Base-by-base conservation (phyloP, 495 filamentous ascomycete species). In the Penicillium samsonianum region DNA sequence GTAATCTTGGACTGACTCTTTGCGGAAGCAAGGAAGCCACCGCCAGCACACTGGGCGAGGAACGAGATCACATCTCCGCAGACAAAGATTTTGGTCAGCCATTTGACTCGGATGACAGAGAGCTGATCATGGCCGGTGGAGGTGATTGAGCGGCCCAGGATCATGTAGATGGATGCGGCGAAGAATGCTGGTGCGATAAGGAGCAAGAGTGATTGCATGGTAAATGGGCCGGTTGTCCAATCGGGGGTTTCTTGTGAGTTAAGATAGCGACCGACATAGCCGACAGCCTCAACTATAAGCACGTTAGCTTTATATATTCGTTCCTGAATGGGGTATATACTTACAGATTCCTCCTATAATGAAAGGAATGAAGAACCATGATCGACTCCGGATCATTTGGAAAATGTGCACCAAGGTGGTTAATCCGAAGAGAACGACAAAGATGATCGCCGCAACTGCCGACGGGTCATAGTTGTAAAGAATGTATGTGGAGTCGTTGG, bases 141-240 rank as follows among this genome's bases (percentile, higher is more conserved):
- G 8, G 55, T 58, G 37, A 82, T 78, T 11, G 82, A 37, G 4
- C 80, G 73, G 0, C 74, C 81, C 16, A 83, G 76, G 28, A 78
- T 70, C 79, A 82, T 83, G 66, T 83, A 83, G 16, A 83, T 77
- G 0, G 80, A 81, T 3, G 80, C 80, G 0, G 80, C 78, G 50
- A 76, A 77, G 20, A 81, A 59, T 5, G 74, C 76, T 7, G 78
- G 79, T 1, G 76, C 73, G 14, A 81, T 47, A 3, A 82, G 69
- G 14, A 80, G 66, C n/a, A 79, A 65, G 14, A 78, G 35, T 5
- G 67, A 67, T 61, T 82, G 77, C 42, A 38, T 63, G 25, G 78
- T 64, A 52, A 76, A 83, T 6, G 76, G 73, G 10, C 45, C 58
- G 2, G 58, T 55, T 19, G 37, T 57, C 47, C 42, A 58, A 45